phyloP scores from a whole-genome alignment of 2,329 filamentous ascomycete genomes.

The Cladosporium sp. region DNA sequence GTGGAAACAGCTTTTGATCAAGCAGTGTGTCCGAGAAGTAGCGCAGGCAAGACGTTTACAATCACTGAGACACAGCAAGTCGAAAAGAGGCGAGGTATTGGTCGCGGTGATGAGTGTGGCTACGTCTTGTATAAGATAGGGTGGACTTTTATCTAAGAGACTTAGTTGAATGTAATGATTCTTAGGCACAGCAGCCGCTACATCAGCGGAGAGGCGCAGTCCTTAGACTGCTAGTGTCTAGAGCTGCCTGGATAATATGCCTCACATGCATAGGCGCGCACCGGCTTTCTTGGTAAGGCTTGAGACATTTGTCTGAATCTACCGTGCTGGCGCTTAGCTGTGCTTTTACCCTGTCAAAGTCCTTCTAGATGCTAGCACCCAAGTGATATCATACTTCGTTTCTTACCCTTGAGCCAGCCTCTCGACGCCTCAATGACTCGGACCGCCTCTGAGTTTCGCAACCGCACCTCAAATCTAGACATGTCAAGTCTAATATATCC shows the following conservation, averaged over 20 bases:
- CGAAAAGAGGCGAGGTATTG: not conserved
- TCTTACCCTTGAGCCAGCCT: not conserved
- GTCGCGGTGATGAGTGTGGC: constrained; percentile 1
- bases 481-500: not conserved
- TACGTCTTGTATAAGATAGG: not conserved
- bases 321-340: not conserved
- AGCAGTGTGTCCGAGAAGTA: not conserved
- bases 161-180: not conserved
- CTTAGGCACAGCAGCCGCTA: not conserved
- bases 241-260: not conserved
- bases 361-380: not conserved
- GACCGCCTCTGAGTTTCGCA: not conserved
- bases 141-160: not conserved
- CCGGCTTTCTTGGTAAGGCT: not conserved
- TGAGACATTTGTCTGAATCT: not conserved
- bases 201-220: not conserved
- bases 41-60: not conserved
- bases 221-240: not conserved
- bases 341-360: not conserved
- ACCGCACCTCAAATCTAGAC: not conserved
- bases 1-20: not conserved
- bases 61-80: not conserved
- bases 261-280: not conserved
- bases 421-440: not conserved
- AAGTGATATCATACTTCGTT: not conserved